phyloP scores from a whole-genome alignment of 345 rosid genomes.

The Noccaea caerulescens region DNA sequence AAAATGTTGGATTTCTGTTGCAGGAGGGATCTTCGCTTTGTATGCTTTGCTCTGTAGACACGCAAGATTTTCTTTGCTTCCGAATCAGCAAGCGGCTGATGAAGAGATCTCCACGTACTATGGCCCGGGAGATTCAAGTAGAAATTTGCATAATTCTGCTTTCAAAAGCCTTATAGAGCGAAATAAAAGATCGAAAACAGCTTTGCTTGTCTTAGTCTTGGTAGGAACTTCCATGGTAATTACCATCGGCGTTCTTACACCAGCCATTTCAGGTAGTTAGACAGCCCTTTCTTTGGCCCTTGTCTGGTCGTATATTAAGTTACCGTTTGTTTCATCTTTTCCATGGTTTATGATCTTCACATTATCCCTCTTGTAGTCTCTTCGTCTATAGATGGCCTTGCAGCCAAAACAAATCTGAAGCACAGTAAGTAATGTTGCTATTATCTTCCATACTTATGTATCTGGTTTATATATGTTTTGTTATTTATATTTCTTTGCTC shows the following conservation, averaged over 20 bases:
- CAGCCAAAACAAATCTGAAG: constrained; percentile 53
- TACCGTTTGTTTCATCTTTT: not conserved
- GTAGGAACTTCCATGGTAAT: constrained; percentile 69
- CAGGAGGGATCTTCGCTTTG: constrained; percentile 89
- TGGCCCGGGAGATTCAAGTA: constrained; percentile 50
- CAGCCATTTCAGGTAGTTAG: constrained; percentile 77
- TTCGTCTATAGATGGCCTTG: constrained; percentile 80
- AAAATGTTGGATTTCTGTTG: constrained; percentile 35
- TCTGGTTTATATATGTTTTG: constrained; percentile 5
- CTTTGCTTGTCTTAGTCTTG: constrained; percentile 74
- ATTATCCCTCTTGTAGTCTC: constrained; percentile 59
- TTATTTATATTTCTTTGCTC: constrained; percentile 16
- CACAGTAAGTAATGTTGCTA: constrained; percentile 55
- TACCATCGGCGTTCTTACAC: constrained; percentile 73
- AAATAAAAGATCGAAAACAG: constrained; percentile 64
- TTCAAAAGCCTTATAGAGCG: constrained; percentile 63
- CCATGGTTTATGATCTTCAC: constrained; percentile 24
- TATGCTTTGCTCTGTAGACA: constrained; percentile 86
- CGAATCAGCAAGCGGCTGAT: constrained; percentile 89
- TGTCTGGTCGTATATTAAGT: constrained; percentile 4
- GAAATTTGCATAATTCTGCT: constrained; percentile 51
- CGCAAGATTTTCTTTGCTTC: constrained; percentile 80
- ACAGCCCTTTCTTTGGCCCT: not conserved
- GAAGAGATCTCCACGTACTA: constrained; percentile 89
- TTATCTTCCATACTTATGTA: not conserved